phyloP scores from a whole-genome alignment of 345 rosid genomes.

The Mercurialis annua region DNA sequence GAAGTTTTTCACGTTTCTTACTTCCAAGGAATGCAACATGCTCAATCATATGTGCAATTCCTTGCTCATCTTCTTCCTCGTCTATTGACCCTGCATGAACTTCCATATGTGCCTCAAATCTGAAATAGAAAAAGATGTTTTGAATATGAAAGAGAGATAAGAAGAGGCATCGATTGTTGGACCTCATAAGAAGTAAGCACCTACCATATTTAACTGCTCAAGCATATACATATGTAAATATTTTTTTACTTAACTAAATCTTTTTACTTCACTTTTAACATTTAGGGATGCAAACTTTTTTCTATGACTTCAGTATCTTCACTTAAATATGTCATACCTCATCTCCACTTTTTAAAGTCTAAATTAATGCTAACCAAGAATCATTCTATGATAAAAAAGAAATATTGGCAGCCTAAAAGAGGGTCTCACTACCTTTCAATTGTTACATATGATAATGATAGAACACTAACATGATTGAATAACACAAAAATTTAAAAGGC shows the following conservation, averaged over 20 bases:
- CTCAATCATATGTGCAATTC: constrained; percentile 99
- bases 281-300: constrained; percentile 1
- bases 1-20: constrained; percentile 97
- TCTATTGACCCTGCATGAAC: constrained; percentile 97
- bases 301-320: neutral
- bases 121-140: constrained; percentile 32
- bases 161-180: neutral
- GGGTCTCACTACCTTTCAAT: no score
- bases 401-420: no score
- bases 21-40: constrained; percentile 99
- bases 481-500: neutral
- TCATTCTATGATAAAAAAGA: no score
- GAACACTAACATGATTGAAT: neutral
- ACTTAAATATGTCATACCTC: neutral
- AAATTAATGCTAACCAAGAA: no score
- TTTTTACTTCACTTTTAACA: neutral
- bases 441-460: no score
- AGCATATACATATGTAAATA: neutral
- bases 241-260: neutral
- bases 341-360: neutral
- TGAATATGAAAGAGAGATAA: constrained; percentile 13
- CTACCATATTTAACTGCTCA: neutral
- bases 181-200: neutral
- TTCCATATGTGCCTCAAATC: constrained; percentile 99
- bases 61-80: constrained; percentile 99